Conservation (phyloP, 148 eudicot species). For the Selenicereus undatus region DNA sequence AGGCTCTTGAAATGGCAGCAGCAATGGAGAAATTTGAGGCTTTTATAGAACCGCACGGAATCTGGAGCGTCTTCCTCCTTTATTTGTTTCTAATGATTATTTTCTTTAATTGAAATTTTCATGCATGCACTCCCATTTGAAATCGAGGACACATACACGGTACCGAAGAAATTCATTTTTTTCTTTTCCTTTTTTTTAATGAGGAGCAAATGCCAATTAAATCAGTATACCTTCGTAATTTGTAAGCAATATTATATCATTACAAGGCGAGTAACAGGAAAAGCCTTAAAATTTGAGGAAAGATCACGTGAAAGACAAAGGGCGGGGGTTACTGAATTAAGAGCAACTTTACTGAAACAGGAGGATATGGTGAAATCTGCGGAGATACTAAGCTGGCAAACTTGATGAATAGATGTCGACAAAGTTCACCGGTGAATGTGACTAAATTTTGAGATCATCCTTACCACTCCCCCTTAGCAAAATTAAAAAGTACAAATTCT, state of each 20-base stretch:
- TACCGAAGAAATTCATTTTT: neutral
- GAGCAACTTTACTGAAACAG: conserved; percentile 13
- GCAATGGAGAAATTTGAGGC: neutral
- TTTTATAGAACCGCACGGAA: conserved; percentile 9
- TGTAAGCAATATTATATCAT: neutral
- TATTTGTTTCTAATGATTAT: neutral
- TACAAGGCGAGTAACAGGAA: neutral
- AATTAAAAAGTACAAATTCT: neutral
- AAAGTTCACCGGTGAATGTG: neutral
- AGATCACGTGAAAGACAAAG: neutral
- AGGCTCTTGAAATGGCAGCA: conserved; percentile 5
- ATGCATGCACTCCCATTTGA: neutral
- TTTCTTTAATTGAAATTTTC: neutral
- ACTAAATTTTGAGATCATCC: neutral
- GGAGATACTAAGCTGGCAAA: neutral
- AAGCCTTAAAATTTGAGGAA: neutral
- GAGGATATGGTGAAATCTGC: conserved; percentile 11
- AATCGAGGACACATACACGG: conserved; percentile 1
- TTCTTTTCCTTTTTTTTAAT: neutral
- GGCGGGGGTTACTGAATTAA: conserved; percentile 13
- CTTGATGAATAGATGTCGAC: neutral
- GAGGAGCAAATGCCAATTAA: neutral
- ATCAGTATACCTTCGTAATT: neutral
- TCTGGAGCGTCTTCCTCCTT: neutral
- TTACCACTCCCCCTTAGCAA: neutral